Conservation (phyloP, 768 basidiomycete genomes). For the Suillus subaureus region DNA sequence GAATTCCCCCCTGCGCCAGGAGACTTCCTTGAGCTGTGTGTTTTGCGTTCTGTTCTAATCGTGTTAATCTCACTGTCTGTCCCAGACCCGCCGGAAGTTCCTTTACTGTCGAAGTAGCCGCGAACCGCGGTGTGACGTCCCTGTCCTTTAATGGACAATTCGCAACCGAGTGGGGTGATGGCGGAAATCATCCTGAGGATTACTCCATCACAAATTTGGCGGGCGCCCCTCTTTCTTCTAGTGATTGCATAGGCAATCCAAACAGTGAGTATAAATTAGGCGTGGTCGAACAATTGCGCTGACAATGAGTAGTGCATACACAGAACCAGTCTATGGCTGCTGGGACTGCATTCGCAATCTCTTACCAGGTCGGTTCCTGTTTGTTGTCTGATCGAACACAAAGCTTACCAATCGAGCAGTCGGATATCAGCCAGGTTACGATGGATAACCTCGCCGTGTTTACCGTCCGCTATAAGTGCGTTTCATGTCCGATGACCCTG, state of each 20-base stretch:
- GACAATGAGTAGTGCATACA: constrained; percentile 45
- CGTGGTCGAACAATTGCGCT: constrained; percentile 1
- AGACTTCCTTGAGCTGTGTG: constrained; percentile 46
- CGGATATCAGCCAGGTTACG: constrained; percentile 48
- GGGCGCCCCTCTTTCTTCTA: constrained; percentile 7
- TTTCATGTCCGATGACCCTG: constrained; percentile 1
- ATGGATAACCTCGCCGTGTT: constrained; percentile 54
- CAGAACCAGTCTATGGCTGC: constrained; percentile 54
- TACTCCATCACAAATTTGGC: constrained; percentile 36
- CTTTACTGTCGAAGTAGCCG: constrained; percentile 51
- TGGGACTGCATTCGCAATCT: constrained; percentile 58
- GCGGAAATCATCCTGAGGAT: constrained; percentile 44
- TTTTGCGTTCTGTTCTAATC: neutral
- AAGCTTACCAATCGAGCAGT: constrained; percentile 30
- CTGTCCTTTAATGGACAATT: constrained; percentile 44
- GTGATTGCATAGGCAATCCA: constrained; percentile 45
- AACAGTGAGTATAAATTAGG: constrained; percentile 41
- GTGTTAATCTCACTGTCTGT: neutral
- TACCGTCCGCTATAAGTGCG: constrained; percentile 50
- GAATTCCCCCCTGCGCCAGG: constrained; percentile 46
- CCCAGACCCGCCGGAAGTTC: constrained; percentile 49
- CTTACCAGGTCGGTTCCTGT: constrained; percentile 42
- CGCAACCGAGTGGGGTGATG: constrained; percentile 49
- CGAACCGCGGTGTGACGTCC: constrained; percentile 50
- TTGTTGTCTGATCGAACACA: neutral